Conservation (phyloP, 306 rosid genomes). For the Pyrus betulifolia region DNA sequence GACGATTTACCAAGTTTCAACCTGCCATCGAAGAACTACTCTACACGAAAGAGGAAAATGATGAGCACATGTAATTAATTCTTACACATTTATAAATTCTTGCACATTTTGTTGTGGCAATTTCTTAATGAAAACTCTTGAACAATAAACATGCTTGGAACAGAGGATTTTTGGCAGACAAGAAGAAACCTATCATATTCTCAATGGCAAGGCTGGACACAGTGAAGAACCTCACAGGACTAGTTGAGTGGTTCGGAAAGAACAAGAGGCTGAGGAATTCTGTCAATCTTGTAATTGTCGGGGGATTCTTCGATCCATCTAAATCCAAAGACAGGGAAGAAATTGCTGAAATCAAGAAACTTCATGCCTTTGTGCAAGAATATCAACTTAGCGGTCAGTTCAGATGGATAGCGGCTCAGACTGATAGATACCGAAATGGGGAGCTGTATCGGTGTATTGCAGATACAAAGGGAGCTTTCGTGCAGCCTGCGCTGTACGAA, state of each 20-base stretch:
- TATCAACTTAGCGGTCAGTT: constrained; percentile 65
- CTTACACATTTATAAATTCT: neutral
- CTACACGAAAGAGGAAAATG: constrained; percentile 23
- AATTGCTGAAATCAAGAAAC: constrained; percentile 69
- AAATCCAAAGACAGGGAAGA: constrained; percentile 95
- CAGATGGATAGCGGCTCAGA: constrained; percentile 93
- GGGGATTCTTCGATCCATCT: constrained; percentile 78
- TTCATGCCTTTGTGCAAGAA: constrained; percentile 64
- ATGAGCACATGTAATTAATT: constrained; percentile 29
- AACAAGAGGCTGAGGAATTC: constrained; percentile 56
- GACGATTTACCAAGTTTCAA: constrained; percentile 17
- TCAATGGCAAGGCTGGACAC: constrained; percentile 94
- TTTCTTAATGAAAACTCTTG: neutral
- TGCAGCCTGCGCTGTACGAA: constrained; percentile 90
- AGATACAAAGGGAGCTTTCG: constrained; percentile 85
- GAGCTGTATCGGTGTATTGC: constrained; percentile 80
- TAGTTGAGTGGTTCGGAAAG: constrained; percentile 83
- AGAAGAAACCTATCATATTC: constrained; percentile 81
- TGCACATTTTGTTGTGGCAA: neutral
- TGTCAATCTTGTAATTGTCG: constrained; percentile 82
- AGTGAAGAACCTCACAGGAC: constrained; percentile 82
- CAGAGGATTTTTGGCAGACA: constrained; percentile 84
- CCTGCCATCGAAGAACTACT: constrained; percentile 33
- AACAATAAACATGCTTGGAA: constrained; percentile 13
- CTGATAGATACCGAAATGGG: constrained; percentile 66